A percentile compares a stretch with the other conserved stretches of the same genome.
Conservation (phyloP, 2,329 filamentous ascomycete species). For the Colletotrichum euphorbiae region DNA sequence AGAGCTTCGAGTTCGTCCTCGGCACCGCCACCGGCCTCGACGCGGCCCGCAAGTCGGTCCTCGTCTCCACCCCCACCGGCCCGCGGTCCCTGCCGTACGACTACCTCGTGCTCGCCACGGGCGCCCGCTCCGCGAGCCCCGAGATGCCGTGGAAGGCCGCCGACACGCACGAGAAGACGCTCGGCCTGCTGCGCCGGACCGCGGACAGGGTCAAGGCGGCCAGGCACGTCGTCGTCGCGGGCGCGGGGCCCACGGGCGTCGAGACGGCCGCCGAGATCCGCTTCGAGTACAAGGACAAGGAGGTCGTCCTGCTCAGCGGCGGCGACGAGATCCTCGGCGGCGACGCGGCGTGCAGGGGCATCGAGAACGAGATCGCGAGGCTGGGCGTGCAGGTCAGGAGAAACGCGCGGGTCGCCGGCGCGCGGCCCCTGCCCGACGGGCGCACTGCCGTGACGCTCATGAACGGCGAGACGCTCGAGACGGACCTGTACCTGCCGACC, state of each 20-base stretch:
- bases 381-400: slow-evolving; percentile 63
- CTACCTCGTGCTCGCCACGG: slow-evolving; percentile 69
- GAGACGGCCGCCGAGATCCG: slow-evolving; percentile 67
- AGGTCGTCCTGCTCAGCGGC: slow-evolving; percentile 60
- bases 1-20: slow-evolving; percentile 63
- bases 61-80: slow-evolving; percentile 49
- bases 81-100: slow-evolving; percentile 57
- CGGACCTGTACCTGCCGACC: slow-evolving; percentile 69
- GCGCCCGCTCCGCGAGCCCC: slow-evolving; percentile 56
- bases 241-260: slow-evolving; percentile 67
- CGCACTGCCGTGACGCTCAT: slow-evolving; percentile 62
- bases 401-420: slow-evolving; percentile 53
- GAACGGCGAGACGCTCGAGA: slow-evolving; percentile 59
- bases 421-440: slow-evolving; percentile 52
- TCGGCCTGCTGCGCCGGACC: slow-evolving; percentile 54
- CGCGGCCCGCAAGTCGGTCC: slow-evolving; percentile 53
- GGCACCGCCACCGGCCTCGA: slow-evolving; percentile 60
- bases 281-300: slow-evolving; percentile 62
- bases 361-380: slow-evolving; percentile 61
- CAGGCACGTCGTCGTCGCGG: slow-evolving; percentile 65
- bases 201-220: slow-evolving; percentile 57
- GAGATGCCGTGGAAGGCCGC: slow-evolving; percentile 64
- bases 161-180: slow-evolving; percentile 58
- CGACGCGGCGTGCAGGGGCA: slow-evolving; percentile 56
- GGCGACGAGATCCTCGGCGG: slow-evolving; percentile 56